phyloP scores from a whole-genome alignment of 2,329 filamentous ascomycete genomes.

The Colletotrichum sp. region DNA sequence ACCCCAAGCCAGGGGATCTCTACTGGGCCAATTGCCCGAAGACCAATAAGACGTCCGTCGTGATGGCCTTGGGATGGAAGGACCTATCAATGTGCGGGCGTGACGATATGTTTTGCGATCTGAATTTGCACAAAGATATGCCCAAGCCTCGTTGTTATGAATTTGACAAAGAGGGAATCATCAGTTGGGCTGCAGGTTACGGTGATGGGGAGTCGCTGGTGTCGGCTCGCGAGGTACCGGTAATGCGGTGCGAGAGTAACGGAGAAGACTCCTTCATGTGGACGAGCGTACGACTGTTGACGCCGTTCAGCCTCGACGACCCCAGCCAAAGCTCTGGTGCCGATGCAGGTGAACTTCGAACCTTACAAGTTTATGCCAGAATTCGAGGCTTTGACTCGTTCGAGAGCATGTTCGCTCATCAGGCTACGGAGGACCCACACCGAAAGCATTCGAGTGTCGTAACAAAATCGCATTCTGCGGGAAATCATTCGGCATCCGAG shows the following conservation, averaged over 20 bases:
- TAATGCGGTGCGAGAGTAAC: constrained; percentile 22
- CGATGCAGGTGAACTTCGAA: neutral
- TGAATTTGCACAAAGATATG: neutral
- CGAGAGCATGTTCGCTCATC: no score
- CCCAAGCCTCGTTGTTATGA: constrained; percentile 15
- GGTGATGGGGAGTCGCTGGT: constrained; percentile 14
- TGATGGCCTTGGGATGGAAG: constrained; percentile 23
- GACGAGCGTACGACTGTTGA: neutral
- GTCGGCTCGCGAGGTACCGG: constrained; percentile 15
- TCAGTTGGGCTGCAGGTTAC: constrained; percentile 19
- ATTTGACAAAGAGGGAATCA: constrained; percentile 15
- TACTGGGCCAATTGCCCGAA: constrained; percentile 18
- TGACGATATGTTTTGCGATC: neutral
- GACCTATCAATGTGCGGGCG: constrained; percentile 8
- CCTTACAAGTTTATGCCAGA: no score
- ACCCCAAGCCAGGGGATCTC: constrained; percentile 20
- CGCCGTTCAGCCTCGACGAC: neutral
- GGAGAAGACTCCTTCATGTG: constrained; percentile 19
- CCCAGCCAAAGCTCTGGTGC: neutral
- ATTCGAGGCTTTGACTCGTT: no score
- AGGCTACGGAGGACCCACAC: no score
- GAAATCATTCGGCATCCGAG: no score
- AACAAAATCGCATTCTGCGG: no score
- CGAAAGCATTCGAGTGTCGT: no score
- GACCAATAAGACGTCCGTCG: constrained; percentile 11